Evolutionary conservation across 148 eudicot genomes (phyloP).

Genomic region (Fagopyrum homotropicum): DNA sequence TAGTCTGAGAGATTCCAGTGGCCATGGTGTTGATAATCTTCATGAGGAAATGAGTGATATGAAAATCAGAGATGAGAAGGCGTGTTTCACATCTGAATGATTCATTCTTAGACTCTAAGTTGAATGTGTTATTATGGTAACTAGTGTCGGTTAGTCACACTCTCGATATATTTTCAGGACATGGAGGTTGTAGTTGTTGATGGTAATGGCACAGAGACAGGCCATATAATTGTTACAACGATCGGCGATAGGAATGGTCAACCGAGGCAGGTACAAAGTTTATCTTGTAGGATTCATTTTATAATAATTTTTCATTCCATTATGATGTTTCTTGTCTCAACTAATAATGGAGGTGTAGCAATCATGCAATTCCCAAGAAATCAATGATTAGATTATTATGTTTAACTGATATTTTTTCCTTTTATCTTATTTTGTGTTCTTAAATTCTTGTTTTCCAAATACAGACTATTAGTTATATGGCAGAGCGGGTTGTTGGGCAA

Average conservation of each 20-base stretch:
- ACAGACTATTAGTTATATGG: constrained; percentile 67
- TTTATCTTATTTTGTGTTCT: neutral
- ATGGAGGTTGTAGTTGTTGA: constrained; percentile 63
- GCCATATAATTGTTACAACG: constrained; percentile 79
- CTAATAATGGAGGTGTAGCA: too few relatives aligned
- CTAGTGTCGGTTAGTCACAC: neutral
- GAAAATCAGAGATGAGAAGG: constrained; percentile 82
- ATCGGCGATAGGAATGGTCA: constrained; percentile 76
- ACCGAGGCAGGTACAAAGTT: constrained; percentile 62
- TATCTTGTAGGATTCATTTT: neutral
- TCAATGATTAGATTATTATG: neutral
- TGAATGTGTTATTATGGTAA: neutral
- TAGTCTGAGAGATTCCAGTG: constrained; percentile 41
- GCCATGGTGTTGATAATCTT: constrained; percentile 46
- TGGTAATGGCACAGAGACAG: constrained; percentile 83
- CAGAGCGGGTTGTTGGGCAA: constrained; percentile 59
- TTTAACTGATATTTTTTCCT: neutral
- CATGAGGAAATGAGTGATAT: constrained; percentile 81
- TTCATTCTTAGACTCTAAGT: neutral
- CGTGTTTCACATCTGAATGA: constrained; percentile 8
- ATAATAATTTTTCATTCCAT: too few relatives aligned
- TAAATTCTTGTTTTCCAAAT: neutral
- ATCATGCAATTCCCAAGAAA: too few relatives aligned
- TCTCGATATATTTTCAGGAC: constrained; percentile 32
- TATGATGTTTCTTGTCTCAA: too few relatives aligned